Evolutionary conservation across 2,329 filamentous ascomycete genomes (phyloP).

Genomic region (Venturiaceae sp.): DNA sequence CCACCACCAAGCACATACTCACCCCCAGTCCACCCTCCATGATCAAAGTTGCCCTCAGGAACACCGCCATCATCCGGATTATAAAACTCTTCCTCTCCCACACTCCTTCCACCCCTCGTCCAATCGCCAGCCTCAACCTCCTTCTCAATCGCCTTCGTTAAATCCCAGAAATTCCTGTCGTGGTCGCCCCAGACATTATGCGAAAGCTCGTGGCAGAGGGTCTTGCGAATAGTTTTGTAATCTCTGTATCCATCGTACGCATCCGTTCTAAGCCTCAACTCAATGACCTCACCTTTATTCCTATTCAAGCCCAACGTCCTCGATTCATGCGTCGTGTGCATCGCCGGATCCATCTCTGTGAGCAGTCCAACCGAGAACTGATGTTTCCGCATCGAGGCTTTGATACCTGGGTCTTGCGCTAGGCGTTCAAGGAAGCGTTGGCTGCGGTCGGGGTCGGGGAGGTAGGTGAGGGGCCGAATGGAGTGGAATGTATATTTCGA

Average conservation of each 20-base stretch:
- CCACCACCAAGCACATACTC: conserved; percentile 56
- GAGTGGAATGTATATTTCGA: conserved; percentile 71
- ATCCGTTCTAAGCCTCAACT: conserved; percentile 84
- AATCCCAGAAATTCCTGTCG: conserved; percentile 78
- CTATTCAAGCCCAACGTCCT: conserved; percentile 79
- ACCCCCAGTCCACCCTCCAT: conserved; percentile 71
- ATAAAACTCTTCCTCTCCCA: conserved; percentile 51
- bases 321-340: conserved; percentile 74
- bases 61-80: conserved; percentile 32
- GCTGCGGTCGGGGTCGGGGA: conserved; percentile 66
- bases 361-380: conserved; percentile 75
- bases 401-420: conserved; percentile 76
- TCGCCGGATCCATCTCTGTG: conserved; percentile 89
- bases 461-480: conserved; percentile 64
- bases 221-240: conserved; percentile 84
- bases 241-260: conserved; percentile 89
- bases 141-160: conserved; percentile 77
- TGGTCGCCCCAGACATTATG: conserved; percentile 85
- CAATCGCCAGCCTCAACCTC: conserved; percentile 79
- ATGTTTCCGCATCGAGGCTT: conserved; percentile 72
- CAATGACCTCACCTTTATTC: conserved; percentile 81
- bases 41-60: conserved; percentile 43
- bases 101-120: conserved; percentile 56
- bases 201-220: conserved; percentile 87
- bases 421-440: conserved; percentile 65